These are phyloP conservation scores for Lanmaoa rubissima DNA, from an alignment of 768 basidiomycete genomes.

Conservation along the genomic window DNA sequence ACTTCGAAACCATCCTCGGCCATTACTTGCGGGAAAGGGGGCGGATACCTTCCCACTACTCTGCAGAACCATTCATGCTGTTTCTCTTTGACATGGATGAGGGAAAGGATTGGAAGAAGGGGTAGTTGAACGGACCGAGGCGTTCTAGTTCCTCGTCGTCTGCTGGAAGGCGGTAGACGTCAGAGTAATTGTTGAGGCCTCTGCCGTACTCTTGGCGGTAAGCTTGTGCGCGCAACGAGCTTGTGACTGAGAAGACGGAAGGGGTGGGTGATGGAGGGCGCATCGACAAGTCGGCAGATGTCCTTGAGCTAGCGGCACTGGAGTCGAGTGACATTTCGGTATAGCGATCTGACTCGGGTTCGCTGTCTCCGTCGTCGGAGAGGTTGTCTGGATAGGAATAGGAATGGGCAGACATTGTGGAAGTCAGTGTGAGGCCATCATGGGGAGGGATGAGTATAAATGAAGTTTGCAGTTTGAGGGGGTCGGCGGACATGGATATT, in stretches of 20 bases:
- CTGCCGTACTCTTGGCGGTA: constrained; percentile 69
- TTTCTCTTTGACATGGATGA: constrained; percentile 44
- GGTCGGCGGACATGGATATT: constrained; percentile 34
- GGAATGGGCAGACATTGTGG: constrained; percentile 14
- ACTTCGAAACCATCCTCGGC: constrained; percentile 54
- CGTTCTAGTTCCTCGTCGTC: constrained; percentile 75
- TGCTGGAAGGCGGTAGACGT: constrained; percentile 74
- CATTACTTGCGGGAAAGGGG: constrained; percentile 56
- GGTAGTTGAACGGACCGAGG: constrained; percentile 46
- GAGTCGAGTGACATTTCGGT: constrained; percentile 43
- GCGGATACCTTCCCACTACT: constrained; percentile 66
- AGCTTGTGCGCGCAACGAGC: constrained; percentile 55
- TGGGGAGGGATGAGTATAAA: constrained; percentile 21
- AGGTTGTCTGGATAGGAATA: constrained; percentile 3
- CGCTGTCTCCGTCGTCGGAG: constrained; percentile 46
- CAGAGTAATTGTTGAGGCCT: constrained; percentile 72
- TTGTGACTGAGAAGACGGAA: constrained; percentile 68
- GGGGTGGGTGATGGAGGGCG: constrained; percentile 65
- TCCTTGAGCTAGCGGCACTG: constrained; percentile 47
- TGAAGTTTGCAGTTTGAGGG: constrained; percentile 18
- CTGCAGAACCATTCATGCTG: constrained; percentile 66
- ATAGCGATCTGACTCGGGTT: constrained; percentile 41
- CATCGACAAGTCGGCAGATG: constrained; percentile 58
- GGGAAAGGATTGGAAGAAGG: constrained; percentile 5
- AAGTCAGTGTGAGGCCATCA: constrained; percentile 8